Percentiles rank a stretch among this genome's conserved stretches.
Evolutionary conservation across 2,329 filamentous ascomycete species (phyloP).

Genomic region (Pseudogymnoascus destructans): DNA sequence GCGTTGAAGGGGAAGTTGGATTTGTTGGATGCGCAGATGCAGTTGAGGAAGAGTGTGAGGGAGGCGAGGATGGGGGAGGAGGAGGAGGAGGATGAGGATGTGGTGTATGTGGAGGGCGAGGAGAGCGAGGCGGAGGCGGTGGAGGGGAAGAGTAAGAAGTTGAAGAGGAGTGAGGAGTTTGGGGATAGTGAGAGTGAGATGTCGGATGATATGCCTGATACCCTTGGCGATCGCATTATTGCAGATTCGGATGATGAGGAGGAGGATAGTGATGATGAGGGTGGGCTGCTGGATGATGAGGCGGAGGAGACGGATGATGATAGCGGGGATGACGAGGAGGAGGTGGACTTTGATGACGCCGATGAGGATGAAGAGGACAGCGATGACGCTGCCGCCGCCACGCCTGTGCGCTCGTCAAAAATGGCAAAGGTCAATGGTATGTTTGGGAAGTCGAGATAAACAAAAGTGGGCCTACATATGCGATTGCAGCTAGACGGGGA

Average conservation of each 20-base stretch:
- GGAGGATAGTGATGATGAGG: constrained; percentile 29
- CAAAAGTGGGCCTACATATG: not conserved
- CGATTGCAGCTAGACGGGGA: constrained; percentile 1
- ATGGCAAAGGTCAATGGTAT: not conserved
- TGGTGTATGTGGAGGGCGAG: constrained; percentile 76
- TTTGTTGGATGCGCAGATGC: constrained; percentile 82
- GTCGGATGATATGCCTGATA: constrained; percentile 29
- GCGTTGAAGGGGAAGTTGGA: constrained; percentile 91
- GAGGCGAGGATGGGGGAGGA: constrained; percentile 29
- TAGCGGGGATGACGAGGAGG: constrained; percentile 29
- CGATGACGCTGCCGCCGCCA: constrained; percentile 26
- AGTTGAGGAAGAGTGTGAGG: constrained; percentile 60
- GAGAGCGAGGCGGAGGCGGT: constrained; percentile 46
- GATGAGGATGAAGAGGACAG: constrained; percentile 32
- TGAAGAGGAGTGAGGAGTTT: constrained; percentile 17
- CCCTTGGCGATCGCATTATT: constrained; percentile 30
- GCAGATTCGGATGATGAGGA: constrained; percentile 37
- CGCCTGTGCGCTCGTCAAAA: not conserved
- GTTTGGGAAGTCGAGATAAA: constrained; percentile 1
- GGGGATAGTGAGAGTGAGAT: constrained; percentile 22
- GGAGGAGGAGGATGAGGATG: constrained; percentile 38
- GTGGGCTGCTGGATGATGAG: constrained; percentile 37
- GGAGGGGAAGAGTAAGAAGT: constrained; percentile 34
- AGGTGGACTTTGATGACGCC: constrained; percentile 33
- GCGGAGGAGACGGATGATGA: constrained; percentile 33